These are phyloP conservation scores for Clarireedia sp. DNA, from an alignment of 2,329 filamentous ascomycete genomes.

Conservation along the genomic window DNA sequence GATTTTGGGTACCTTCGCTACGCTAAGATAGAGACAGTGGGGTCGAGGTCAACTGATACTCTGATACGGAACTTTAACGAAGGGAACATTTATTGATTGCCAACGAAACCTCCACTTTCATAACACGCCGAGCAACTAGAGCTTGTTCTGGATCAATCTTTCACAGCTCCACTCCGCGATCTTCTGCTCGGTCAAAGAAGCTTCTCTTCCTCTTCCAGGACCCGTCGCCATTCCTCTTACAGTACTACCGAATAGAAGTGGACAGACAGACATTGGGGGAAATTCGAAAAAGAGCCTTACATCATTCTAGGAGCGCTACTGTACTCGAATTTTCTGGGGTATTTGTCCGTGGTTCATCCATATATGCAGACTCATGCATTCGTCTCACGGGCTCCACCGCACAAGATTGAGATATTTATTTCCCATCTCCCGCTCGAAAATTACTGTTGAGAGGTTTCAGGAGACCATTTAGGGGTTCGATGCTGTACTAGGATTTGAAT, in stretches of 20 bases:
- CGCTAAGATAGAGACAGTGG: constrained; percentile 5
- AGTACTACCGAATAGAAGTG: not conserved
- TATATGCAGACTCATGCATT: too few species aligned
- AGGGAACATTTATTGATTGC: constrained; percentile 1
- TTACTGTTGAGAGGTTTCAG: too few species aligned
- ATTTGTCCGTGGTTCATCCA: too few species aligned
- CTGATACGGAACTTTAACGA: constrained; percentile 1
- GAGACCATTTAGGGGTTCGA: too few species aligned
- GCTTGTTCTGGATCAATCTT: constrained; percentile 8
- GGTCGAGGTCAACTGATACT: not conserved
- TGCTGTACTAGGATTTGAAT: too few species aligned
- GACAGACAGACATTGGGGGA: not conserved
- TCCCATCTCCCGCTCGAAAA: too few species aligned
- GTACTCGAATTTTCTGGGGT: too few species aligned
- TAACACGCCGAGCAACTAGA: not conserved
- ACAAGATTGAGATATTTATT: too few species aligned
- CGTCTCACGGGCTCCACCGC: too few species aligned
- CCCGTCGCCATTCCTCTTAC: not conserved
- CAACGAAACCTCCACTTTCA: constrained; percentile 6
- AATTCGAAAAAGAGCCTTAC: not conserved
- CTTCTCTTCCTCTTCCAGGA: not conserved
- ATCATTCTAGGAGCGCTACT: not conserved
- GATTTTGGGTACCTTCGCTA: not conserved
- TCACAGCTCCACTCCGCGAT: not conserved
- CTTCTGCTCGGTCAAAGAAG: constrained; percentile 4